Base-by-base conservation (phyloP, 2,329 filamentous ascomycete genomes). In the Apiospora kogelbergensis region DNA sequence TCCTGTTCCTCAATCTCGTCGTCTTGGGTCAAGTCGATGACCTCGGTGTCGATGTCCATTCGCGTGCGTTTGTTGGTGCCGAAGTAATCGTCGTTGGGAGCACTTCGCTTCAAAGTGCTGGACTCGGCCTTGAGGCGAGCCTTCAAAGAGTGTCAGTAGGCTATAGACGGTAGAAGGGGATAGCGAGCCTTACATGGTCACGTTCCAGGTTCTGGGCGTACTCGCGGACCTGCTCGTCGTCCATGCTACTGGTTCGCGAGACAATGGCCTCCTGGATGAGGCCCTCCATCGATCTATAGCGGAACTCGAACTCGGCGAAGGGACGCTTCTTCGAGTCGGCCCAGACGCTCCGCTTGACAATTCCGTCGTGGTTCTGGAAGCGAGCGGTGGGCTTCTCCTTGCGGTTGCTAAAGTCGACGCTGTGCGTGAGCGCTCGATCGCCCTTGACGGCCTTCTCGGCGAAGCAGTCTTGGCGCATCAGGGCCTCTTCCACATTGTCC, bases 291-390 rank as follows among this genome's bases (percentile, higher is more conserved):
- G 64, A 66, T 6, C 64, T 24, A 20, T 66, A 66, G 11, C 64
- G 64, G 13, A 66, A 66, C 44, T 66, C 64, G 20, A 45, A 66
- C 11, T 45, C 64, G 42, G 64, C 64, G n/a, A 66, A 66, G 6
- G 65, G 65, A 1, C 65, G 65, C 13, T 66, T 66, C 15, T 22
- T 9, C 20, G 44, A 24, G 37, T 66, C 65, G 9, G 42, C 20
- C 41, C 41, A 66, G 13, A 66, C 24, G 40, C 63, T 65, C 63
- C 22, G 48, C 30, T n/a, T 40, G 20, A 66, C 22, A 6, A 40
- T 20, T 4, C 44, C 45, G 9, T 22, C 24, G 15, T 11, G 42
- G 24, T 7, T 15, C 2, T 17, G 40, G 20, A 40, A 1, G 15
- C 3, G 7, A 2, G n/a, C n/a, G n/a, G 33, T n/a, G 1, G 7